phyloP scores from a whole-genome alignment of 2,329 filamentous ascomycete species.

The Fusarium irregulare region DNA sequence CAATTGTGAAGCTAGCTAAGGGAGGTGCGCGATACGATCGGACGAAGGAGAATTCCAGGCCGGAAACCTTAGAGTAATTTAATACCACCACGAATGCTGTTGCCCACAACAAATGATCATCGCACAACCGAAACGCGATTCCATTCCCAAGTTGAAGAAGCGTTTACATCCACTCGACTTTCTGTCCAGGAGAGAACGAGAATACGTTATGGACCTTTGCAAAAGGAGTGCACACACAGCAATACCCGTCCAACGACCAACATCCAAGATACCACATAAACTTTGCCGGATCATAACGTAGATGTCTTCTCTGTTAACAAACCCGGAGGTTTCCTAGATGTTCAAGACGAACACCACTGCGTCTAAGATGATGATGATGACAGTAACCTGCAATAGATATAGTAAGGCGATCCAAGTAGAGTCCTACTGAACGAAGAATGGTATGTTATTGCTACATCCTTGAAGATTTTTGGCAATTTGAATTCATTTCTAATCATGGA shows the following conservation, averaged over 20 bases:
- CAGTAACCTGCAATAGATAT: neutral
- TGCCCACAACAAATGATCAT: no score
- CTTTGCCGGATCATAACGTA: neutral
- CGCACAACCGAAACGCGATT: neutral
- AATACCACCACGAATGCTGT: no score
- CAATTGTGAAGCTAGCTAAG: no score
- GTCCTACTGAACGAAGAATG: neutral
- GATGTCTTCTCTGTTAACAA: neutral
- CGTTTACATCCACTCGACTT: neutral
- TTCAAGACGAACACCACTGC: neutral
- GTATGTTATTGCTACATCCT: neutral
- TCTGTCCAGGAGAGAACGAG: neutral
- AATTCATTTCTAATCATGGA: neutral
- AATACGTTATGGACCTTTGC: neutral
- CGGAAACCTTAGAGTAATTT: no score
- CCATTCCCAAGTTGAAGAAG: neutral
- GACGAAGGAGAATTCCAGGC: no score
- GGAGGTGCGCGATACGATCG: no score
- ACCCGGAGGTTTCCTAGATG: neutral
- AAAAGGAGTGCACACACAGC: neutral
- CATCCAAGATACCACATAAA: neutral
- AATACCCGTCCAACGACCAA: fast-evolving
- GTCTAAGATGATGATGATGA: neutral
- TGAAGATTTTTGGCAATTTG: neutral
- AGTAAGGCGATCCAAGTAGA: neutral